Percentiles rank a stretch among this genome's conserved stretches.
These are phyloP conservation scores for Lunularia cruciata DNA, from an alignment of 225 moss, liverwort and hornwort species.

Conservation along the genomic window DNA sequence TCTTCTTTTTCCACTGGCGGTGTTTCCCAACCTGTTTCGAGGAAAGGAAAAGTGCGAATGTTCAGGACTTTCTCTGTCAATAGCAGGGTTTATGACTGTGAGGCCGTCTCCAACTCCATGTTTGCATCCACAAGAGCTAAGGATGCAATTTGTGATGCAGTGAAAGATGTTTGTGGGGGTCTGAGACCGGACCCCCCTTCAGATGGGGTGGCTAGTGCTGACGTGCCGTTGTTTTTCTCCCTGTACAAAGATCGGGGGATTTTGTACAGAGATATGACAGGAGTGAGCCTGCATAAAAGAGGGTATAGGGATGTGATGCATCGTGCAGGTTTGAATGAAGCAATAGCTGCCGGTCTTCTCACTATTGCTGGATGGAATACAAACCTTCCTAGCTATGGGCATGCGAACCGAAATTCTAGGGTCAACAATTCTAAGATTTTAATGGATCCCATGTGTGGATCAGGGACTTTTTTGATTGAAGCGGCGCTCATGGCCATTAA, in stretches of 20 bases:
- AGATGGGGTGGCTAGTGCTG: conserved; percentile 42
- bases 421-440: conserved; percentile 44
- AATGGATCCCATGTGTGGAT: conserved; percentile 90
- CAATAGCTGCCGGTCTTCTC: conserved; percentile 76
- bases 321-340: conserved; percentile 64
- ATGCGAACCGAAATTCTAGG: conserved; percentile 45
- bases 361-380: conserved; percentile 86
- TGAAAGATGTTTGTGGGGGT: conserved; percentile 60
- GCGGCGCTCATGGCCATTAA: conserved; percentile 86
- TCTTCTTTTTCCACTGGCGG: too few relatives aligned
- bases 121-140: conserved; percentile 54
- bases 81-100: conserved; percentile 53
- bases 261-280: conserved; percentile 78
- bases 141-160: conserved; percentile 73
- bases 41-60: conserved; percentile 2
- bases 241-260: conserved; percentile 56
- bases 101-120: conserved; percentile 45
- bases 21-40: background rate
- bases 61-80: conserved; percentile 67
- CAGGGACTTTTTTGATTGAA: conserved; percentile 79
- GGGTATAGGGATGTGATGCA: conserved; percentile 75
- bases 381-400: conserved; percentile 54
- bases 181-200: conserved; percentile 62
- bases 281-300: conserved; percentile 63
- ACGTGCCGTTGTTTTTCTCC: conserved; percentile 63